Conservation (phyloP, 805 yeast species). For the Lachancea sp. region DNA sequence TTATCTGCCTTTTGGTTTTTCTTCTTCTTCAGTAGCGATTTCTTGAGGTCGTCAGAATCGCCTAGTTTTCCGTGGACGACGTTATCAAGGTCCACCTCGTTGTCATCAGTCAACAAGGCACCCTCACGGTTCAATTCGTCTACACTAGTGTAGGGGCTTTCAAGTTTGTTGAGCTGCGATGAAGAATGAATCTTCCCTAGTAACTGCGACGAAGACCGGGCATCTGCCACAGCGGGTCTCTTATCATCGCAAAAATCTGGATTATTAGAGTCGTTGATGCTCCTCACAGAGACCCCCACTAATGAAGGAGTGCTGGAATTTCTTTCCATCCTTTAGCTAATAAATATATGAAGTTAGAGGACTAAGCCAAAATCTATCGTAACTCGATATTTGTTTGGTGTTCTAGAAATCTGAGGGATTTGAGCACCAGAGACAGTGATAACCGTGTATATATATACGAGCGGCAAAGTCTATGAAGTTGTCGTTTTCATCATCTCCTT, state of each 20-base stretch:
- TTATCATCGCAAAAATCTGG: constrained; percentile 19
- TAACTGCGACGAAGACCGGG: constrained; percentile 11
- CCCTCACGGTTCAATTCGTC: constrained; percentile 33
- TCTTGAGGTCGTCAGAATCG: constrained; percentile 15
- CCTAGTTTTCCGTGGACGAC: constrained; percentile 14
- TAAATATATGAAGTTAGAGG: no score
- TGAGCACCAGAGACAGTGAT: neutral
- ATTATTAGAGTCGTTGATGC: constrained; percentile 21
- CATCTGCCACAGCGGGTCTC: constrained; percentile 4
- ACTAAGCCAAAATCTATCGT: no score
- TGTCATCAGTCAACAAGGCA: constrained; percentile 32
- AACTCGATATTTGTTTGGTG: no score
- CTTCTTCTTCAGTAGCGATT: constrained; percentile 12
- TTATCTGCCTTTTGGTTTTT: constrained; percentile 6
- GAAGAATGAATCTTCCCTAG: constrained; percentile 12
- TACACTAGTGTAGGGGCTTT: constrained; percentile 25
- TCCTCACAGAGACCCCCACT: constrained; percentile 28
- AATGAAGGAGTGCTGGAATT: constrained; percentile 21
- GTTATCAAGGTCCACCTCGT: constrained; percentile 26
- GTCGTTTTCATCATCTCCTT: neutral
- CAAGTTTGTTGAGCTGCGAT: constrained; percentile 7
- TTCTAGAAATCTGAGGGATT: no score
- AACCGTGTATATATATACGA: neutral
- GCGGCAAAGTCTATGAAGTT: neutral
- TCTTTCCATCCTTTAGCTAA: constrained; percentile 3